These are phyloP conservation scores for Fusarium sp. DNA, from an alignment of 2,329 filamentous ascomycete species.

Conservation along the genomic window DNA sequence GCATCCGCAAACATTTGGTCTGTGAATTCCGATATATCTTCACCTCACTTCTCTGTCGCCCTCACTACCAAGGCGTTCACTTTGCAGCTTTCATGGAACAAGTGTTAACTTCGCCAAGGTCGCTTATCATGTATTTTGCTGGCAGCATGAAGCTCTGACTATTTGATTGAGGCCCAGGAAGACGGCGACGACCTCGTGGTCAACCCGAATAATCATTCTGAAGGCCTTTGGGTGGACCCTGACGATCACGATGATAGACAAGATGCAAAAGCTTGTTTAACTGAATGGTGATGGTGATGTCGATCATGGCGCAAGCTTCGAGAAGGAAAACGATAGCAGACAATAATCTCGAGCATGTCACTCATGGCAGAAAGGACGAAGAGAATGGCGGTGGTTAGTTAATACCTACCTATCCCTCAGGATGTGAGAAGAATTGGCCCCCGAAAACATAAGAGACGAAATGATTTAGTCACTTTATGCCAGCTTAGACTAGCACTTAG, in stretches of 20 bases:
- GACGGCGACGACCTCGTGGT: neutral
- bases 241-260: neutral
- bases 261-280: neutral
- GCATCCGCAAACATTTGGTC: neutral
- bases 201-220: neutral
- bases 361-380: neutral
- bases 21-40: neutral
- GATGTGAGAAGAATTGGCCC: no score
- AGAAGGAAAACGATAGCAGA: neutral
- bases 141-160: neutral
- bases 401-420: neutral
- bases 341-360: neutral
- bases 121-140: neutral
- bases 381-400: neutral
- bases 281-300: neutral
- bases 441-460: no score
- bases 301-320: neutral
- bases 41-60: neutral
- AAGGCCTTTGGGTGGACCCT: neutral
- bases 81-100: neutral
- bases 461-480: no score
- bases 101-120: neutral
- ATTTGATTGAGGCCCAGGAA: neutral
- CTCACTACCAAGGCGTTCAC: neutral
- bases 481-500: no score